These are phyloP conservation scores for Backusella liffmaniae DNA, from an alignment of 192 early-diverging fungal genomes.

Conservation along the genomic window DNA sequence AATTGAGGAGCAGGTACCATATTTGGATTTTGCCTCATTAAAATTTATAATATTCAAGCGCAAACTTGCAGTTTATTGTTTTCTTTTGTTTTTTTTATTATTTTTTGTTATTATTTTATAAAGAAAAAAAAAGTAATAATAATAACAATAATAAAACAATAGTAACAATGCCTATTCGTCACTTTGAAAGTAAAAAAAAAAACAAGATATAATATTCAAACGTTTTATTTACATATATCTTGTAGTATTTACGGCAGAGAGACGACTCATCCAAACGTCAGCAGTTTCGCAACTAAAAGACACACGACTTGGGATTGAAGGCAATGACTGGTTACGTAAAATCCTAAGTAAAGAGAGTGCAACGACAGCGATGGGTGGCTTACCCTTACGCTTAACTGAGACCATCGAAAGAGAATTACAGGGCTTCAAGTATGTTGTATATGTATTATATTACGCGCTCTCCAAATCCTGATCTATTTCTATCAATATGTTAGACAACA, in stretches of 20 bases:
- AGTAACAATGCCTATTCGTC: conserved; percentile 35
- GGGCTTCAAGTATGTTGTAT: conserved; percentile 50
- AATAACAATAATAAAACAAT: neutral
- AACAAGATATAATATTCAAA: neutral
- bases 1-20: neutral
- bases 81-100: neutral
- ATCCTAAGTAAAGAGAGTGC: conserved; percentile 62
- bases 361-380: conserved; percentile 63
- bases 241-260: conserved; percentile 52
- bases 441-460: neutral
- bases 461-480: neutral
- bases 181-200: conserved; percentile 31
- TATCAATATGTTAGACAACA: conserved; percentile 38
- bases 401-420: conserved; percentile 68
- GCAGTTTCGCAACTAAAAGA: conserved; percentile 59
- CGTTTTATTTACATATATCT: neutral
- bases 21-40: neutral
- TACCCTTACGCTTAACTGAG: conserved; percentile 54
- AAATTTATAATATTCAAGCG: neutral
- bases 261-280: conserved; percentile 55
- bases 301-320: conserved; percentile 77
- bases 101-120: neutral
- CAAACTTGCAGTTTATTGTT: neutral
- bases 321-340: conserved; percentile 75
- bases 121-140: neutral